Conservation (phyloP, 257 asterid genomes). For the Fraxinus americana region DNA sequence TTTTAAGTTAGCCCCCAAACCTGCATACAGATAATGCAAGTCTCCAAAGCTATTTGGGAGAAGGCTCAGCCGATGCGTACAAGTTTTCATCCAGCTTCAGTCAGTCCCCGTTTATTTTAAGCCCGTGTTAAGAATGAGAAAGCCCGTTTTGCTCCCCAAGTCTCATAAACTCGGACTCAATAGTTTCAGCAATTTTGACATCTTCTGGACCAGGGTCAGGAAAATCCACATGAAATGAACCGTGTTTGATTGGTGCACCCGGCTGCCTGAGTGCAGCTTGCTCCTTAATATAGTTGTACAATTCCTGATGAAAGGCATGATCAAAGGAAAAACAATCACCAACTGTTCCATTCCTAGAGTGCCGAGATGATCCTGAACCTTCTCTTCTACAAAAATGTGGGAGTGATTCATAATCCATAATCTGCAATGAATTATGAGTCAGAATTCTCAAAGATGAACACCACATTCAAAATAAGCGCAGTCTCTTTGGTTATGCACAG, state of each 20-base stretch:
- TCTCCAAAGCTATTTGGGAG: slow-evolving; percentile 6
- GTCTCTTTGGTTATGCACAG: background rate
- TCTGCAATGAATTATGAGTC: slow-evolving; percentile 48
- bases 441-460: background rate
- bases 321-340: slow-evolving; percentile 76
- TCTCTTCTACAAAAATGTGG: slow-evolving; percentile 89
- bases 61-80: background rate
- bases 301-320: slow-evolving; percentile 75
- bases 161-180: slow-evolving; percentile 62
- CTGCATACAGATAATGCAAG: slow-evolving; percentile 49
- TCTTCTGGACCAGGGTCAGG: slow-evolving; percentile 72
- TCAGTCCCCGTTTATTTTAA: slow-evolving; percentile 50
- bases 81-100: slow-evolving; percentile 20
- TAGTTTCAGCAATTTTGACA: slow-evolving; percentile 59
- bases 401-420: slow-evolving; percentile 85
- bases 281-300: slow-evolving; percentile 61
- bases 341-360: slow-evolving; percentile 43
- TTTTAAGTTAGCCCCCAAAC: slow-evolving; percentile 25
- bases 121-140: slow-evolving; percentile 44
- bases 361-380: slow-evolving; percentile 72
- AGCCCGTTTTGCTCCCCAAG: slow-evolving; percentile 63
- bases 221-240: slow-evolving; percentile 70
- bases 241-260: slow-evolving; percentile 51
- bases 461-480: background rate
- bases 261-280: slow-evolving; percentile 51